These are phyloP conservation scores for Cutaneotrichosporon dermatis DNA, from an alignment of 1,284 basidiomycete genomes.

Conservation along the genomic window DNA sequence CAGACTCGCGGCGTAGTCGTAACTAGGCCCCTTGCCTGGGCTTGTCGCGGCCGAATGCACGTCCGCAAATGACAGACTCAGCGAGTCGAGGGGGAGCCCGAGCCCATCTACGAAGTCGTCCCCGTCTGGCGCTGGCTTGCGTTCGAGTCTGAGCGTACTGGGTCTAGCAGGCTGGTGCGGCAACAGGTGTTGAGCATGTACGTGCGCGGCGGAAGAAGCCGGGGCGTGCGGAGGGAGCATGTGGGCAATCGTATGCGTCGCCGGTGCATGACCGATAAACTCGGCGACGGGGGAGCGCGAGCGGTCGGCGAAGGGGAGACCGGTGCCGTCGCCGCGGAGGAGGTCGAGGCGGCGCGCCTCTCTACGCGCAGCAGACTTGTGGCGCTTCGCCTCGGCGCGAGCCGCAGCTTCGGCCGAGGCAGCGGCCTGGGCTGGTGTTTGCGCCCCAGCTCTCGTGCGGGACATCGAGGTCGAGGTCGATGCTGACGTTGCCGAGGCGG, in stretches of 20 bases:
- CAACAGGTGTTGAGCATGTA: background rate
- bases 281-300: conserved; percentile 13
- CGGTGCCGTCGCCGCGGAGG: conserved; percentile 43
- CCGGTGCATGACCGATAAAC: conserved; percentile 16
- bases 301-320: conserved; percentile 5
- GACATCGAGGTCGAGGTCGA: too few species aligned
- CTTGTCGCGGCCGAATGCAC: conserved; percentile 16
- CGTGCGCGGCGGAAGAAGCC: too few species aligned
- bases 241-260: background rate
- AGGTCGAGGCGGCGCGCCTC: conserved; percentile 41
- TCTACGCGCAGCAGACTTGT: conserved; percentile 26
- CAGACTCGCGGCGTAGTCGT: too few species aligned
- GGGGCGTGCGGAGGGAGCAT: background rate
- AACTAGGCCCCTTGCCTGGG: background rate
- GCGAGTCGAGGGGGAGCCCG: conserved; percentile 39
- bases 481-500: too few species aligned
- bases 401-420: background rate
- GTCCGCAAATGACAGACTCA: conserved; percentile 45
- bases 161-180: conserved; percentile 11
- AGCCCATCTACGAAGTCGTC: conserved; percentile 31
- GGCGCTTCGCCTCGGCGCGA: conserved; percentile 29
- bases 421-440: background rate
- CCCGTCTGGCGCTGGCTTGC: conserved; percentile 6
- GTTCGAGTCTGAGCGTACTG: conserved; percentile 21
- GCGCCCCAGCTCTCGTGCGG: background rate